Evolutionary conservation across 179 eudicot genomes (phyloP).

Genomic region (Silene coronaria): DNA sequence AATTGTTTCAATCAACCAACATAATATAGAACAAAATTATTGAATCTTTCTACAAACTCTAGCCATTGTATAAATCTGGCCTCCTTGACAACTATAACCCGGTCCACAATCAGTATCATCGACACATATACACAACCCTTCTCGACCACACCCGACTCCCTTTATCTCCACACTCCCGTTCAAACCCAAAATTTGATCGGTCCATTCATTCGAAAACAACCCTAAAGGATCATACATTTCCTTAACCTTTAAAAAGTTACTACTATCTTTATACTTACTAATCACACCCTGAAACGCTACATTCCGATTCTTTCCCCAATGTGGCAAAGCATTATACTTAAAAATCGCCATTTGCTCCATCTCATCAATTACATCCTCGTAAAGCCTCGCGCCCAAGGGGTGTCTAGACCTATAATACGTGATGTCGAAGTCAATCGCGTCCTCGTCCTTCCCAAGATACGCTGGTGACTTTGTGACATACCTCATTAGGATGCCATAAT

Average conservation of each 20-base stretch:
- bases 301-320: constrained; percentile 33
- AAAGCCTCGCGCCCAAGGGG: constrained; percentile 11
- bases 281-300: constrained; percentile 27
- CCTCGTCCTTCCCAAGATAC: constrained; percentile 28
- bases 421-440: constrained; percentile 30
- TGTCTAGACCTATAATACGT: constrained; percentile 21
- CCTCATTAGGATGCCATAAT: constrained; percentile 31
- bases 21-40: too few species aligned
- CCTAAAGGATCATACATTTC: constrained; percentile 28
- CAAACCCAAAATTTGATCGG: constrained; percentile 26
- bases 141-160: constrained; percentile 25
- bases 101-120: constrained; percentile 25
- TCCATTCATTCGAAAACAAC: constrained; percentile 30
- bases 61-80: constrained; percentile 16
- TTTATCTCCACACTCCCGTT: constrained; percentile 3
- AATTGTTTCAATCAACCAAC: too few species aligned
- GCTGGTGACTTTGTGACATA: constrained; percentile 28
- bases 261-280: constrained; percentile 18
- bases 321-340: constrained; percentile 31
- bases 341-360: constrained; percentile 30
- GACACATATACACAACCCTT: constrained; percentile 29
- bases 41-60: constrained; percentile 14
- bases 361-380: constrained; percentile 19
- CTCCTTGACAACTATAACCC: constrained; percentile 15
- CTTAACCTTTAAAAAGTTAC: constrained; percentile 20